These are phyloP conservation scores for Dalechampia spathulata DNA, from an alignment of 441 rosid genomes.

Conservation along the genomic window DNA sequence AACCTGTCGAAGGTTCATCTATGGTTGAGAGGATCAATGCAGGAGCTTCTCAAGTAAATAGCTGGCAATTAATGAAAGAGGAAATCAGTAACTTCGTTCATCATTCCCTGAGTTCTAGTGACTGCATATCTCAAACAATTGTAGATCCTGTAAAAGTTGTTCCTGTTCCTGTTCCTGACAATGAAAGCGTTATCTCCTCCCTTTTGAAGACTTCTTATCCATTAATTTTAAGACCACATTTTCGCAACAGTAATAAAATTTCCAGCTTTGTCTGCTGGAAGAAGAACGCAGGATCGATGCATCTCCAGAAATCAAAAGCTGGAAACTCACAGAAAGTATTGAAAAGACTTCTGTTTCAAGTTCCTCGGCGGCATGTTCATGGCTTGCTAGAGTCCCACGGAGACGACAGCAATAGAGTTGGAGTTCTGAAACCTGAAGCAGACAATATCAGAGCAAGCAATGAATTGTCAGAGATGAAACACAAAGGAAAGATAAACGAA, in stretches of 20 bases:
- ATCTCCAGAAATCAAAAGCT: conserved; percentile 21
- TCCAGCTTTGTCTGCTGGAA: conserved; percentile 66
- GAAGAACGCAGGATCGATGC: conserved; percentile 31
- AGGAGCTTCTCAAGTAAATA: conserved; percentile 64
- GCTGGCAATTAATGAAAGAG: conserved; percentile 66
- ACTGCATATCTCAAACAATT: conserved; percentile 63
- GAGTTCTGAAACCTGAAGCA: conserved; percentile 38
- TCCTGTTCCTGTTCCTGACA: no score
- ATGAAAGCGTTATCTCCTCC: conserved; percentile 60
- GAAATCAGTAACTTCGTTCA: conserved; percentile 63
- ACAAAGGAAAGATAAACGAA: conserved; percentile 49
- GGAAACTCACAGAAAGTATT: conserved; percentile 37
- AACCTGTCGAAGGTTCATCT: conserved; percentile 33
- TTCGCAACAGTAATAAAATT: conserved; percentile 23
- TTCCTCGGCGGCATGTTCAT: conserved; percentile 49
- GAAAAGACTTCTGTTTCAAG: conserved; percentile 45
- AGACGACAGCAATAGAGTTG: conserved; percentile 24
- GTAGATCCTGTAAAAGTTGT: conserved; percentile 43
- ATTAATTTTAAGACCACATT: conserved; percentile 41
- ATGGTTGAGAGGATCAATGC: conserved; percentile 41
- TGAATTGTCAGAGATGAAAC: conserved; percentile 39
- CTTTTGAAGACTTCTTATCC: conserved; percentile 61
- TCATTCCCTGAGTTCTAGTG: conserved; percentile 70
- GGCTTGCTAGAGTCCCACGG: conserved; percentile 6
- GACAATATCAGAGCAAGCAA: conserved; percentile 42